Base-by-base conservation (phyloP, 331 rosid genomes). In the Cydonia oblonga region DNA sequence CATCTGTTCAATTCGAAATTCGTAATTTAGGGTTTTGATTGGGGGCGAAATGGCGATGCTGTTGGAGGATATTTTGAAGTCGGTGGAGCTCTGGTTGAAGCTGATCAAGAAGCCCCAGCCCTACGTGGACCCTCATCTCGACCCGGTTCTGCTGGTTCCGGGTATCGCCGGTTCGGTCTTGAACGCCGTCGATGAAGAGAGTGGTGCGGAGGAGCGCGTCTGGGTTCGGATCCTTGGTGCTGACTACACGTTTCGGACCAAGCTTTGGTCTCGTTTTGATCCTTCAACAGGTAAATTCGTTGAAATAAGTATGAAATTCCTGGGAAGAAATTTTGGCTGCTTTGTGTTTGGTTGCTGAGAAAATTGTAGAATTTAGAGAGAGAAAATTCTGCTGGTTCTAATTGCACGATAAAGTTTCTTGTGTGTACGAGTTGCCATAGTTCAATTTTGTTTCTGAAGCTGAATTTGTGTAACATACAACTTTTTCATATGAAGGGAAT, bases 221-320 rank as follows among this genome's bases (percentile, higher is more conserved):
- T 93, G 98, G 98, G 92, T 93, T 76, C 83, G 96, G 51, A 86
- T 93, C 66, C 83, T 93, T 7, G 40, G 75, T 0, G 97, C 98
- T 3, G 97, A 93, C 73, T 86, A 82, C 82, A 85, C 76, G 75
- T 82, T 82, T 71, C 84, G 86, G 80, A 89, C 92, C 73, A 92
- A 91, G 90, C 90, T 93, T 13, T 93, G 98, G 98, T 91, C 98
- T 26, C 87, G 91, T 22, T 93, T 83, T 64, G 92, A 89, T 84
- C 90, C 97, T 75, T 51, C 90, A 25, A 79, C 96, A 5, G 97
- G 98, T 90, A 82, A 69, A 19, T 2, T 32, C 20, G 2, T 30
- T 54, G 44, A n/a, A n/a, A 10, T 1, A 71, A n/a, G 28, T 71
- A 25, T 11, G 54, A 59, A 71, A 24, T 6, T 24, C 60, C 1